A percentile compares a stretch with the other conserved stretches of the same genome.
phyloP scores from a whole-genome alignment of 2,329 filamentous ascomycete genomes.

The Gremmenia infestans region DNA sequence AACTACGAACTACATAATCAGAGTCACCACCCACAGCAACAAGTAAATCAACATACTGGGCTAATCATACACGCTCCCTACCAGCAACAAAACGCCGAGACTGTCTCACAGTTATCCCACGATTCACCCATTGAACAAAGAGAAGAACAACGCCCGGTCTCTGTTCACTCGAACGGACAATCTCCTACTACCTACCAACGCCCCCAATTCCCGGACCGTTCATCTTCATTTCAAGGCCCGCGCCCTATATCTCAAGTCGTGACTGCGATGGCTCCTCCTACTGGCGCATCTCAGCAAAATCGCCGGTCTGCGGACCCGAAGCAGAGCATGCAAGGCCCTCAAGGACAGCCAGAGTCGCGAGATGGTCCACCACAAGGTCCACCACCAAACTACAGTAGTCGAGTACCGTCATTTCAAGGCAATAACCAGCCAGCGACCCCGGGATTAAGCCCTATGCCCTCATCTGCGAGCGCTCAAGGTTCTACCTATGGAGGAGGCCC shows the following conservation, averaged over 20 bases:
- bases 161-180: slow-evolving; percentile 28
- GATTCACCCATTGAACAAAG: slow-evolving; percentile 45
- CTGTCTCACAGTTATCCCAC: slow-evolving; percentile 57
- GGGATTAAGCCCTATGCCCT: slow-evolving; percentile 21
- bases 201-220: slow-evolving; percentile 24
- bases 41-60: slow-evolving; percentile 31
- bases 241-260: slow-evolving; percentile 24
- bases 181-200: slow-evolving; percentile 20
- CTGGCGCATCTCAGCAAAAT: slow-evolving; percentile 20
- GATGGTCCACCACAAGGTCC: slow-evolving; percentile 11
- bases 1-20: slow-evolving; percentile 24
- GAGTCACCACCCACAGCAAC: slow-evolving; percentile 25
- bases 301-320: slow-evolving; percentile 30
- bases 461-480: slow-evolving; percentile 18
- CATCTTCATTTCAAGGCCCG: slow-evolving; percentile 21
- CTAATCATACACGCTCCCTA: slow-evolving; percentile 32
- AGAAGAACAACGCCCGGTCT: slow-evolving; percentile 28
- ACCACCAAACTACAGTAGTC: slow-evolving; percentile 25
- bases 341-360: slow-evolving; percentile 24
- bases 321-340: slow-evolving; percentile 16
- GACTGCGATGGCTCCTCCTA: slow-evolving; percentile 25
- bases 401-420: slow-evolving; percentile 19
- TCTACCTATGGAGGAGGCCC: slow-evolving; percentile 30
- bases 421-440: slow-evolving; percentile 22
- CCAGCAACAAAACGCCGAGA: slow-evolving; percentile 49